A percentile compares a stretch with the other conserved stretches of the same genome.
phyloP scores from a whole-genome alignment of 768 basidiomycete species.

The Suillus subaureus region DNA sequence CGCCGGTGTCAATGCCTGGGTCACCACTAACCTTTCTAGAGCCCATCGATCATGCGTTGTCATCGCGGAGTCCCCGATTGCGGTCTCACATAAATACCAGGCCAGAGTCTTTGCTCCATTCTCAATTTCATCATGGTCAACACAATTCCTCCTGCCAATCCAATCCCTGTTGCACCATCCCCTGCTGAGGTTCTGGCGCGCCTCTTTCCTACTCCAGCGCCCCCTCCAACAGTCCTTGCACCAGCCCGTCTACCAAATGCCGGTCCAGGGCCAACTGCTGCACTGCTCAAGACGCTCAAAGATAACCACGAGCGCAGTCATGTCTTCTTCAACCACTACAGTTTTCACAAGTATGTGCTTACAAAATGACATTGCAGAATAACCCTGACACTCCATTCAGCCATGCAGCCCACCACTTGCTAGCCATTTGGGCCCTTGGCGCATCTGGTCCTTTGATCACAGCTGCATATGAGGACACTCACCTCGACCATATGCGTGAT shows the following conservation, averaged over 20 bases:
- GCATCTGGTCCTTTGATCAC: conserved; percentile 44
- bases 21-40: neutral
- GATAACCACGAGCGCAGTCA: conserved; percentile 58
- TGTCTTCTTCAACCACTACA: conserved; percentile 50
- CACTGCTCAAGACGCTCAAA: conserved; percentile 43
- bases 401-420: conserved; percentile 58
- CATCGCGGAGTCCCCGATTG: neutral
- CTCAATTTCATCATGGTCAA: conserved; percentile 3
- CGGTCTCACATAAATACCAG: neutral
- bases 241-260: conserved; percentile 40
- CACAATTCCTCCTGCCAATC: conserved; percentile 4
- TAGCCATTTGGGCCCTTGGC: conserved; percentile 65
- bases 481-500: conserved; percentile 41
- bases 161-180: conserved; percentile 22
- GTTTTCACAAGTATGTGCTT: conserved; percentile 34
- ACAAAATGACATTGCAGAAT: neutral
- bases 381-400: conserved; percentile 25
- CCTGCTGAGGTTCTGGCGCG: conserved; percentile 23
- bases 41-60: neutral
- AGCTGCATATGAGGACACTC: conserved; percentile 42
- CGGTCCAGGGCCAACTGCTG: conserved; percentile 39
- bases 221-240: conserved; percentile 32
- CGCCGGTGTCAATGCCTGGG: neutral
- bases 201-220: conserved; percentile 36
- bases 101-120: too few species aligned